Percentiles rank a stretch among this genome's conserved stretches.
Conservation (phyloP, 495 filamentous ascomycete species). For the Talaromyces ruber region DNA sequence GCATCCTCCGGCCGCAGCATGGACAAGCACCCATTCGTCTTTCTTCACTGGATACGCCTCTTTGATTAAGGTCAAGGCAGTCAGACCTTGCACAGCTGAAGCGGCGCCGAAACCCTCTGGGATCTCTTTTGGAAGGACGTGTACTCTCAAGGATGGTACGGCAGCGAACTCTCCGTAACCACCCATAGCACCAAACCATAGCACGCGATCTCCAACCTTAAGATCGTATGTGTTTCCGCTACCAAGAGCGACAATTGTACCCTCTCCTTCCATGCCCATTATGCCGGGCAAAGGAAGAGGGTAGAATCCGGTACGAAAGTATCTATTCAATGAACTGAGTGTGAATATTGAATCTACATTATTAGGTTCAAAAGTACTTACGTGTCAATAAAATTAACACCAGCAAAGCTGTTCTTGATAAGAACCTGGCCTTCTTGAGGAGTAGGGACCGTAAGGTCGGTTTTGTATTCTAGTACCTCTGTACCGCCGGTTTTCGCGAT, state of each 20-base stretch:
- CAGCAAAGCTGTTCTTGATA: conserved; percentile 65
- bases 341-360: background rate
- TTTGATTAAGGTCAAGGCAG: conserved; percentile 62
- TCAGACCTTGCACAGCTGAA: conserved; percentile 60
- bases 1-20: conserved; percentile 72
- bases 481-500: conserved; percentile 59
- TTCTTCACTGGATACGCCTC: conserved; percentile 53
- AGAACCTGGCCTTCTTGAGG: conserved; percentile 56
- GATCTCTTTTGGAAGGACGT: conserved; percentile 47
- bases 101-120: conserved; percentile 46
- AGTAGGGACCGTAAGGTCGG: conserved; percentile 57
- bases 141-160: conserved; percentile 33
- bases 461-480: conserved; percentile 59
- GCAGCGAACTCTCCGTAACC: conserved; percentile 62
- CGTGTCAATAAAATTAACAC: conserved; percentile 61
- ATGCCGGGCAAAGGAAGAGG: conserved; percentile 38
- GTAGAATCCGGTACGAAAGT: background rate
- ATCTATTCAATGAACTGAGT: background rate
- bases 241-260: conserved; percentile 37
- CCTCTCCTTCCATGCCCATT: conserved; percentile 62
- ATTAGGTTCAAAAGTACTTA: background rate
- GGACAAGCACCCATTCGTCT: conserved; percentile 67
- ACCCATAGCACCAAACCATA: conserved; percentile 35
- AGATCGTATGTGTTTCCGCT: conserved; percentile 21
- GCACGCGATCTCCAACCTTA: conserved; percentile 46